A percentile compares a stretch with the other conserved stretches of the same genome.
These are phyloP conservation scores for Paratinospora sagittata DNA, from an alignment of 164 flowering plant genomes.

Conservation along the genomic window DNA sequence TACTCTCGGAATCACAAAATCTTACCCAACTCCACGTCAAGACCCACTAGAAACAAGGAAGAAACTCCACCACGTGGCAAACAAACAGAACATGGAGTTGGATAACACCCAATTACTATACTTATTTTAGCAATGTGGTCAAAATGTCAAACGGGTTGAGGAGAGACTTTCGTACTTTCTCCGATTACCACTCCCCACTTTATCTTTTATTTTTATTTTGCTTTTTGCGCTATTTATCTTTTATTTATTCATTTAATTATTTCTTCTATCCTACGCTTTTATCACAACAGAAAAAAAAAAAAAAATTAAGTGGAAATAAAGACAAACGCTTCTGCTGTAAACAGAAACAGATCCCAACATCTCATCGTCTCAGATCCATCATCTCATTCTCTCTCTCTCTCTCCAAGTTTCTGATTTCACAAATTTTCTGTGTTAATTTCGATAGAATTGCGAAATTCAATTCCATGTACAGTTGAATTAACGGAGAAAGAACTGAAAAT, in stretches of 20 bases:
- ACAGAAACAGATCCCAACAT: neutral
- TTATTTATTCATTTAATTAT: neutral
- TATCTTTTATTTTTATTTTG: no score
- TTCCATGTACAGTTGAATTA: constrained; percentile 4
- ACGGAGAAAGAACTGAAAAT: constrained; percentile 4
- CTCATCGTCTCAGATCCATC: neutral
- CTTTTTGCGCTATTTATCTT: no score
- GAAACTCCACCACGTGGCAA: neutral
- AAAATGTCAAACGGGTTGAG: neutral
- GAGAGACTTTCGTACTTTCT: neutral
- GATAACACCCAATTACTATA: neutral
- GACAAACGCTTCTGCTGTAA: neutral
- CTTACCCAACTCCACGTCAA: neutral
- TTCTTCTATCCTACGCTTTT: neutral
- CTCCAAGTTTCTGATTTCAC: neutral
- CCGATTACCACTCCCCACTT: neutral
- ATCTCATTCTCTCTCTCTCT: neutral
- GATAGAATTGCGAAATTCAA: neutral
- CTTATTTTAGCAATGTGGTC: no score
- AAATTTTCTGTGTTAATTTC: neutral
- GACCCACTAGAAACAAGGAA: neutral
- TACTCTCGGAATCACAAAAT: no score
- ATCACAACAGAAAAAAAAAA: neutral
- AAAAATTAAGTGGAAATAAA: neutral
- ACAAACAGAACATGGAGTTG: neutral